Percentiles rank a stretch among this genome's conserved stretches.
These are phyloP conservation scores for Aureoboletus auriporus DNA, from an alignment of 768 basidiomycete genomes.

Conservation along the genomic window DNA sequence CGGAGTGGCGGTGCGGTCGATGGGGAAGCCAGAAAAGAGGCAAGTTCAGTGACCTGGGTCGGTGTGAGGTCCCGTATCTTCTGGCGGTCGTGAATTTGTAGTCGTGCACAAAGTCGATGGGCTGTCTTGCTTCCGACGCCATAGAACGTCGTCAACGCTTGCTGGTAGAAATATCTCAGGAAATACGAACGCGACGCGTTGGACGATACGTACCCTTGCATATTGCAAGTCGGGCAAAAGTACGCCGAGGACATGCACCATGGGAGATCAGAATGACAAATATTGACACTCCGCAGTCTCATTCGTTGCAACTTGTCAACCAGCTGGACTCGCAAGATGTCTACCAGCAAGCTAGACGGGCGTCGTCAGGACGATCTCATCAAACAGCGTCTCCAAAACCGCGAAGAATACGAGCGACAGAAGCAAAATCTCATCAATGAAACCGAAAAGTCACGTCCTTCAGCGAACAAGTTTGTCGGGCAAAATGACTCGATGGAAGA, in stretches of 20 bases:
- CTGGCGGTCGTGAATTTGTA: constrained; percentile 86
- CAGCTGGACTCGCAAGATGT: constrained; percentile 42
- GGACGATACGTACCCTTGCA: constrained; percentile 55
- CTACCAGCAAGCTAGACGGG: constrained; percentile 75
- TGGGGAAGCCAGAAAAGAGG: constrained; percentile 91
- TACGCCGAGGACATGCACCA: constrained; percentile 88
- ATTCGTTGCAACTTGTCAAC: constrained; percentile 1
- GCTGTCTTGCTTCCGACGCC: constrained; percentile 79
- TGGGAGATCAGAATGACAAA: constrained; percentile 22
- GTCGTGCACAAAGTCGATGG: constrained; percentile 81
- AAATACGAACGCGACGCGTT: background rate
- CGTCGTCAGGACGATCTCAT: constrained; percentile 80
- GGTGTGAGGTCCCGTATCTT: constrained; percentile 80
- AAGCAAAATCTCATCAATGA: constrained; percentile 80
- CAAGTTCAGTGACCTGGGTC: constrained; percentile 84
- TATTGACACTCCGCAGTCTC: constrained; percentile 26
- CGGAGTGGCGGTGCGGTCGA: constrained; percentile 65
- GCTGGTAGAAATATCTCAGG: constrained; percentile 40
- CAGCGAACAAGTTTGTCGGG: constrained; percentile 84
- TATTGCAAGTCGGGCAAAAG: constrained; percentile 73
- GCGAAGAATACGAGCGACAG: constrained; percentile 79
- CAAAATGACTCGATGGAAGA: constrained; percentile 96
- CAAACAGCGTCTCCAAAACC: constrained; percentile 76
- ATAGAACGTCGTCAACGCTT: constrained; percentile 87
- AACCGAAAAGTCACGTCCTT: constrained; percentile 89